Evolutionary conservation across 192 early-diverging fungal species (phyloP).

Genomic region (Entomortierella lignicola): DNA sequence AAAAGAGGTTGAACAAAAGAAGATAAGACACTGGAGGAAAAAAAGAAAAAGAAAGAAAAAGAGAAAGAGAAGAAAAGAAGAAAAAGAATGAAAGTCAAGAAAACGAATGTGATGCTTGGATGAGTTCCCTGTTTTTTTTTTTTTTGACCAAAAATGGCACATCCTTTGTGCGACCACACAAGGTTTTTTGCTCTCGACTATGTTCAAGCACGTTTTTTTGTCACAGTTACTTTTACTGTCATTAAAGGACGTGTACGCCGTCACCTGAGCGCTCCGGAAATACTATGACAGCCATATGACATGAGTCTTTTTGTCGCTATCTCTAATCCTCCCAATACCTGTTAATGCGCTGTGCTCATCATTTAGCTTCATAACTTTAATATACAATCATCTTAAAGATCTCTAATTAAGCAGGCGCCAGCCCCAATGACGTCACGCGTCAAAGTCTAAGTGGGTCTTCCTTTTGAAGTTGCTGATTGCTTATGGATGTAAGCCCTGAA

Average conservation of each 20-base stretch:
- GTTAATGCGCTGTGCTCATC: no score
- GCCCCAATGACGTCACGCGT: neutral
- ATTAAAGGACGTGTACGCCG: neutral
- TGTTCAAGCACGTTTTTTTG: conserved; percentile 6
- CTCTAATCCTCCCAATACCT: no score
- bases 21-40: no score
- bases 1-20: neutral
- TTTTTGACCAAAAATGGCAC: neutral
- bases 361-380: no score
- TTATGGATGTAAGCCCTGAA: conserved; percentile 8
- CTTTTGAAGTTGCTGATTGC: conserved; percentile 17
- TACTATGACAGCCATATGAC: no score
- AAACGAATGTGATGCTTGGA: neutral
- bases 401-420: no score
- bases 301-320: no score
- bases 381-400: no score
- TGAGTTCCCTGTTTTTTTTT: neutral
- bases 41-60: neutral
- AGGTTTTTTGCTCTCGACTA: conserved; percentile 1
- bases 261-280: no score
- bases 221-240: neutral
- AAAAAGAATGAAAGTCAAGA: neutral
- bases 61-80: conserved; percentile 3
- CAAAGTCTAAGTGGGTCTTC: conserved; percentile 36
- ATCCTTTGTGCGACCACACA: conserved; percentile 19